Evolutionary conservation across 345 rosid genomes (phyloP), one percentile per base, ranked within the genome.

Genomic region (Camelina neglecta): DNA sequence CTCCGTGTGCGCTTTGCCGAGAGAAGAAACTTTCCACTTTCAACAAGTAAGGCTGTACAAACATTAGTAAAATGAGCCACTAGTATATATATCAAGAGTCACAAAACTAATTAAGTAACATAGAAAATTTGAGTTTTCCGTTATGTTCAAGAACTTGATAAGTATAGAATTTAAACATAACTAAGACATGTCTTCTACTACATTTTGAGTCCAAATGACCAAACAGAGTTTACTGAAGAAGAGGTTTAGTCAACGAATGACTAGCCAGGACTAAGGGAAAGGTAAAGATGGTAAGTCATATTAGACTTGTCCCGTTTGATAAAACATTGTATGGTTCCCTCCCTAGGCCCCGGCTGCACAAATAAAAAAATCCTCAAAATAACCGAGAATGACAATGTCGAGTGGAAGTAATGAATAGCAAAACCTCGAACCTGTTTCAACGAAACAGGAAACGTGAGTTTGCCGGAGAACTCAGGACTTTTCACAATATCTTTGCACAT

Each of bases 301-400:
- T 85, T 91, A 71, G 93, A 86, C 68, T 89, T 91, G 83, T 91
- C 93, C 69, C 93, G 83, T 81, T 87, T 92, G 68, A 92, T 92
- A 38, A 88, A 92, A 79, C 97, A 89, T 79, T 88, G 90, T 20
- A 92, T 85, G 18, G 80, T 67, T 69, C 89, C 90, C 67, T 92
- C 93, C 76, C 87, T 88, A 11, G 84, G 73, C 13, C 97, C 97
- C 2, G 96, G 87, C 97, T 92, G 87, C 51, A 68, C n/a, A 7
- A 60, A 35, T 4, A 60, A 71, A 16, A 16, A 11, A 35, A 4
- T 47, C 20, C 0, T 71, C n/a, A 60, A 57, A 55, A 56, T 11
- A 3, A 10, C 26, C 2, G 0, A 36, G 2, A 18, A 18, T 18
- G 18, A 55, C 5, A 36, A 59, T 1, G 12, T 18, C 15, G 1